phyloP scores from a whole-genome alignment of 1,284 basidiomycete genomes.

The Ustilago loliicola region DNA sequence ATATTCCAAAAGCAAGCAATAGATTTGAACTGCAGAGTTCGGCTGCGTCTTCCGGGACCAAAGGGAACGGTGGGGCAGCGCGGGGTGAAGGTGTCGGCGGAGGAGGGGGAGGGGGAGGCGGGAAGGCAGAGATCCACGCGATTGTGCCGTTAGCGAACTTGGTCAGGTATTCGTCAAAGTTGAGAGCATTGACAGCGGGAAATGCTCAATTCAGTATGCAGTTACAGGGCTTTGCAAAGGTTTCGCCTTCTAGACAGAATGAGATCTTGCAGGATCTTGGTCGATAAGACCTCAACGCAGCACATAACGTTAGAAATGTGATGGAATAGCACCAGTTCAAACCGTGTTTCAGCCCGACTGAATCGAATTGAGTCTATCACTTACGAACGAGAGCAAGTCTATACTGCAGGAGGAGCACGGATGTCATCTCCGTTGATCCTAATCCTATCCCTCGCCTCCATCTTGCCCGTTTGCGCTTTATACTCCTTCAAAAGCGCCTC shows the following conservation, averaged over 20 bases:
- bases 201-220: conserved; percentile 84
- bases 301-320: too few relatives aligned
- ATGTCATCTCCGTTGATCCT: conserved; percentile 27
- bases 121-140: conserved; percentile 68
- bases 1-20: conserved; percentile 78
- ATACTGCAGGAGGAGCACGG: not conserved
- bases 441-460: conserved; percentile 18
- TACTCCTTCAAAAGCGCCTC: conserved; percentile 26
- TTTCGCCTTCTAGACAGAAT: conserved; percentile 47
- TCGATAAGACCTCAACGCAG: conserved; percentile 10
- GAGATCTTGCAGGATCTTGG: conserved; percentile 63
- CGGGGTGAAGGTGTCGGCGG: conserved; percentile 8
- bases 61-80: conserved; percentile 67
- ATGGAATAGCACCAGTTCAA: too few relatives aligned
- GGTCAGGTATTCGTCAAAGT: conserved; percentile 82
- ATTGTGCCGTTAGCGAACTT: conserved; percentile 82
- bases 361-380: too few relatives aligned
- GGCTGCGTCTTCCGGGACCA: conserved; percentile 49
- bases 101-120: conserved; percentile 28
- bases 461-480: not conserved
- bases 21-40: conserved; percentile 76
- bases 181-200: conserved; percentile 84
- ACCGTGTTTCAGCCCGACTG: too few relatives aligned
- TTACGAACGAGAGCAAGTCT: too few relatives aligned
- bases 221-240: conserved; percentile 79